A percentile compares a stretch with the other conserved stretches of the same genome.
phyloP scores from a whole-genome alignment of 345 rosid genomes.

The Eucalyptus melliodora region DNA sequence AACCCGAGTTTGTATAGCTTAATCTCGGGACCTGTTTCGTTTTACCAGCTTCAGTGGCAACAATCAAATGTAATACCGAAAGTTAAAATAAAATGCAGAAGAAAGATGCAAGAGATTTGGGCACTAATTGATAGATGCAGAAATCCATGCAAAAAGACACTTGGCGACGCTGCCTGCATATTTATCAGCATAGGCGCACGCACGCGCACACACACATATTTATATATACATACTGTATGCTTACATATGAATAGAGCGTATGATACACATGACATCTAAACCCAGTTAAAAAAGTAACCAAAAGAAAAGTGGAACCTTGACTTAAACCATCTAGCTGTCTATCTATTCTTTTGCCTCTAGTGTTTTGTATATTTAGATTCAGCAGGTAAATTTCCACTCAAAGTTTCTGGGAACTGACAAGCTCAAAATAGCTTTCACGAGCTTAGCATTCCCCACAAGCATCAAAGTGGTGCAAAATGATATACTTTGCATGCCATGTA shows the following conservation, averaged over 20 bases:
- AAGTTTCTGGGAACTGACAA: no score
- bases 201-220: no score
- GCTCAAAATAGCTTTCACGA: no score
- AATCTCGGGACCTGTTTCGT: no score
- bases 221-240: no score
- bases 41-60: no score
- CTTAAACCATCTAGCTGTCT: background rate
- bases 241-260: background rate
- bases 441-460: no score
- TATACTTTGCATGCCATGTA: background rate
- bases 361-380: background rate
- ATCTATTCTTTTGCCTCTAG: background rate
- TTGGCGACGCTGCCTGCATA: background rate
- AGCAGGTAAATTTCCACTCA: no score
- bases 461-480: no score
- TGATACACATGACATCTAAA: background rate
- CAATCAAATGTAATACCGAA: background rate
- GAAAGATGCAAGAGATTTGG: background rate
- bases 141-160: background rate
- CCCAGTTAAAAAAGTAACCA: background rate
- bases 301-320: background rate
- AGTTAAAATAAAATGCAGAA: background rate
- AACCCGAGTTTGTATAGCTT: no score
- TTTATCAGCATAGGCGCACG: background rate
- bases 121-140: background rate